A percentile compares a stretch with the other conserved stretches of the same genome.
Conservation (phyloP, 306 rosid genomes). For the Vachellia pachyceras region DNA sequence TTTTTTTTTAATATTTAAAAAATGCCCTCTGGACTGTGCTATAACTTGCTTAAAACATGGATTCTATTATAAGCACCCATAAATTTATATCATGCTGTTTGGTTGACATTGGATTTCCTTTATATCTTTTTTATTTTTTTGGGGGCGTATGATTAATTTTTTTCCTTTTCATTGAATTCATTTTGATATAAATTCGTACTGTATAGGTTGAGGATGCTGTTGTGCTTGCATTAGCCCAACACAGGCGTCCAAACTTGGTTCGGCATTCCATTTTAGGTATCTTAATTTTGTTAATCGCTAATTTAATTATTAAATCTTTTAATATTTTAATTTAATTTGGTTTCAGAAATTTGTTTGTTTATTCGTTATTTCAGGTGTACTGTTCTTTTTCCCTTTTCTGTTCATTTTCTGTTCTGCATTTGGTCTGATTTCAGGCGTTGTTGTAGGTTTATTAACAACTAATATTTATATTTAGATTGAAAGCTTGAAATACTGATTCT, state of each 20-base stretch:
- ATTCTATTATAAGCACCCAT: conserved; percentile 20
- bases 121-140: background rate
- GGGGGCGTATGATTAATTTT: background rate
- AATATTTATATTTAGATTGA: background rate
- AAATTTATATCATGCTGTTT: background rate
- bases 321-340: background rate
- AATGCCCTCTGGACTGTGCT: conserved; percentile 11
- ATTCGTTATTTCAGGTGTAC: background rate
- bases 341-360: background rate
- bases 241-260: conserved; percentile 67
- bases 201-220: conserved; percentile 93
- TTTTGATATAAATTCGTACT: conserved; percentile 13
- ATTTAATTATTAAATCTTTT: background rate
- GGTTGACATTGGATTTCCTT: conserved; percentile 30
- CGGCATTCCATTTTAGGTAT: conserved; percentile 68
- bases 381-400: background rate
- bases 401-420: conserved; percentile 6
- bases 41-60: background rate
- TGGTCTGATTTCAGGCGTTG: background rate
- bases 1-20: background rate
- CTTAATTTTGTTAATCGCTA: conserved; percentile 14
- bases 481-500: background rate
- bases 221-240: conserved; percentile 80
- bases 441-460: background rate
- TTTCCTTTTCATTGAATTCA: conserved; percentile 10